Conservation (phyloP, 2,329 filamentous ascomycete genomes). For the Chrysosporium keratinophilum region DNA sequence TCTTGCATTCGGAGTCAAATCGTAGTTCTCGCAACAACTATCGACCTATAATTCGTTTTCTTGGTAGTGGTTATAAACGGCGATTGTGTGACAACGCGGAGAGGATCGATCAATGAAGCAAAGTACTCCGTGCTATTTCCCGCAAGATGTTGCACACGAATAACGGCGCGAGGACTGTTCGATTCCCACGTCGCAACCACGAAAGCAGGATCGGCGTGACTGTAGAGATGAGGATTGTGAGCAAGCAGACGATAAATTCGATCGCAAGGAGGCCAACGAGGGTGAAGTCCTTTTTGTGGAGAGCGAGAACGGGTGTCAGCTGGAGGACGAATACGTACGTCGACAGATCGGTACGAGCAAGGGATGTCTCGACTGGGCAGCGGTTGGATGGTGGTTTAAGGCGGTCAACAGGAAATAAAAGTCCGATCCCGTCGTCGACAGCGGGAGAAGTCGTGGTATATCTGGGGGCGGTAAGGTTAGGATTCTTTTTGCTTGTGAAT, state of each 20-base stretch:
- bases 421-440: background rate
- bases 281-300: background rate
- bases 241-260: background rate
- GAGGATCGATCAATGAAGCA: background rate
- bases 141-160: background rate
- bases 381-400: background rate
- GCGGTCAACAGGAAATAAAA: slow-evolving; percentile 4
- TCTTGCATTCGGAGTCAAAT: background rate
- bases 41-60: background rate
- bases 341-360: background rate
- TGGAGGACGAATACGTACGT: background rate
- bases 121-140: background rate
- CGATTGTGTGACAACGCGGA: slow-evolving; percentile 1
- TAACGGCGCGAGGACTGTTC: background rate
- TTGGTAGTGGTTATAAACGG: background rate
- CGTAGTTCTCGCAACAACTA: background rate
- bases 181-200: background rate
- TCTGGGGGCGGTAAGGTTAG: background rate
- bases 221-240: background rate
- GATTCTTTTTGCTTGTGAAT: background rate
- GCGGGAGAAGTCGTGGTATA: background rate
- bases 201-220: background rate
- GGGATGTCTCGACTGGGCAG: background rate
- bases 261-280: background rate
- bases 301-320: background rate